Conservation (phyloP, 345 rosid genomes). For the Eucalyptus pauciflora region DNA sequence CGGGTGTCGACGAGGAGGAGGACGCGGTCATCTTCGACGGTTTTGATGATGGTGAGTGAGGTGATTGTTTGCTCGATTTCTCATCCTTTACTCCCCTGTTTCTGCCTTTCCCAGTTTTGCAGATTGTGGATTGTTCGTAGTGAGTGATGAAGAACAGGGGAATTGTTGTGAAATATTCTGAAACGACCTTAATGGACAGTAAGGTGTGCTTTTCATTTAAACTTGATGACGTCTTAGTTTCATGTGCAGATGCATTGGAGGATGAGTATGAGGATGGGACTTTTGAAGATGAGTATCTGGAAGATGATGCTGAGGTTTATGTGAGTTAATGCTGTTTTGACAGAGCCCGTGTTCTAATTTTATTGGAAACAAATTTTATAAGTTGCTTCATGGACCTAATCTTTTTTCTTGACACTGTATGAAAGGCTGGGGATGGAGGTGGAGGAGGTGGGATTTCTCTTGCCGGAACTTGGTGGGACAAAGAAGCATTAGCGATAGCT, state of each 20-base stretch:
- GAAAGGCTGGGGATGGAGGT: constrained; percentile 76
- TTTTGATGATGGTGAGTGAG: constrained; percentile 38
- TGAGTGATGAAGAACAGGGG: background rate
- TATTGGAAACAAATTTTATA: background rate
- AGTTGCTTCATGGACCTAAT: background rate
- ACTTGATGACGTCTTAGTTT: background rate
- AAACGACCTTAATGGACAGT: background rate
- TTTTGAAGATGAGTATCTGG: constrained; percentile 31
- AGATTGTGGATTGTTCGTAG: background rate
- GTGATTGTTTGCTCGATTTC: background rate
- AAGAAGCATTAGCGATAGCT: constrained; percentile 60
- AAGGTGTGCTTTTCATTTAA: background rate
- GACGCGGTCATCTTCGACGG: constrained; percentile 38
- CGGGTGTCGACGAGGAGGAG: constrained; percentile 16
- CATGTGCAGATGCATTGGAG: constrained; percentile 25
- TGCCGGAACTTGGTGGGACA: constrained; percentile 85
- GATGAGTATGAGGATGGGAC: constrained; percentile 12
- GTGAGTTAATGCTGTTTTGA: constrained; percentile 25
- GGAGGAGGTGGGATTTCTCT: constrained; percentile 83
- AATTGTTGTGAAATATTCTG: background rate
- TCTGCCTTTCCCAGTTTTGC: background rate
- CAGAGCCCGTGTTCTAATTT: background rate
- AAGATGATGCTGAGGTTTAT: constrained; percentile 42
- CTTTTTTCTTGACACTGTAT: background rate
- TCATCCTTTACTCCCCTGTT: background rate